Evolutionary conservation across 2,329 filamentous ascomycete species (phyloP).

Genomic region (Fusarium sarcochroum): DNA sequence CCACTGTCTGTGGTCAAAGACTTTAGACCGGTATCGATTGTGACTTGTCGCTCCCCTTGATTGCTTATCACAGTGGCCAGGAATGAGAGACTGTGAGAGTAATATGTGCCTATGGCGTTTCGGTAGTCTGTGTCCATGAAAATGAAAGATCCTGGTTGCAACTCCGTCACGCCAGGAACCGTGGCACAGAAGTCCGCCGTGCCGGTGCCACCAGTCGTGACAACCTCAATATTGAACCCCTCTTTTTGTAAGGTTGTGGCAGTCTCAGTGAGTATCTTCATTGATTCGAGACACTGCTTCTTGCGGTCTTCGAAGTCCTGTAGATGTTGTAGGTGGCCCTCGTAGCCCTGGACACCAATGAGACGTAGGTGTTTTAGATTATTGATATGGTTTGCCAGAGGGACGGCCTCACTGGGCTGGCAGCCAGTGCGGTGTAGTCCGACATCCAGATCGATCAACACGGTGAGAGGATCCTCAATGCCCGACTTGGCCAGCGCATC

Average conservation of each 20-base stretch:
- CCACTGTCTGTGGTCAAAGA: constrained; percentile 39
- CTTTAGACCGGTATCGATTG: constrained; percentile 37
- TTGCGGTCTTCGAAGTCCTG: constrained; percentile 34
- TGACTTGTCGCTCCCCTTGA: constrained; percentile 36
- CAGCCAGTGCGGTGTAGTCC: constrained; percentile 28
- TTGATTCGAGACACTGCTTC: constrained; percentile 25
- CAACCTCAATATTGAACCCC: constrained; percentile 23
- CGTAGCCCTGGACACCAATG: constrained; percentile 39
- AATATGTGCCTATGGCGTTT: constrained; percentile 64
- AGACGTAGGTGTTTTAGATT: constrained; percentile 15
- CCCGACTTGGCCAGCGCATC: constrained; percentile 13
- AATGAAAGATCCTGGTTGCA: constrained; percentile 68
- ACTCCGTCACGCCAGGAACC: constrained; percentile 65
- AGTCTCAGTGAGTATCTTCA: constrained; percentile 33
- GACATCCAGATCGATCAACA: constrained; percentile 38
- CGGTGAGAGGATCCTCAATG: constrained; percentile 9
- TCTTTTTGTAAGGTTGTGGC: neutral
- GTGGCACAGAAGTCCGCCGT: constrained; percentile 63
- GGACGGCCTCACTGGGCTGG: neutral
- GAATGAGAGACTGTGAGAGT: constrained; percentile 57
- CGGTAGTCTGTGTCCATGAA: constrained; percentile 72
- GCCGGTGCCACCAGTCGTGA: constrained; percentile 40
- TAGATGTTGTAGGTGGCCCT: constrained; percentile 38
- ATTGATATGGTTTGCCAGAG: constrained; percentile 20
- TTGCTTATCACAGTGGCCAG: constrained; percentile 32